These are phyloP conservation scores for Cutaneotrichosporon arboriforme DNA, from an alignment of 1,284 basidiomycete species.

Conservation along the genomic window DNA sequence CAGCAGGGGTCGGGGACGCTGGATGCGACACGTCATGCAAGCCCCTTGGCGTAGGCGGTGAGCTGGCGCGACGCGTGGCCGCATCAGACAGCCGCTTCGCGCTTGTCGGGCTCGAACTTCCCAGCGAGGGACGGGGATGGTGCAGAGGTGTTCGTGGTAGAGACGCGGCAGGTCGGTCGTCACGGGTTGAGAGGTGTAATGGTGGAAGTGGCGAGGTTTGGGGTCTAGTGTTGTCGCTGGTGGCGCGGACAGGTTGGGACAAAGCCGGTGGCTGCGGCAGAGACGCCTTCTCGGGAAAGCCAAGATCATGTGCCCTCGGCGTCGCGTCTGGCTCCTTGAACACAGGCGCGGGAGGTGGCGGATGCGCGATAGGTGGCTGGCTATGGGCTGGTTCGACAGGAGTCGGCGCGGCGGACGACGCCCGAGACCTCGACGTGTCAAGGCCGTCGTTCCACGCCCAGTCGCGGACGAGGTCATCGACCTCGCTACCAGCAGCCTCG, in stretches of 20 bases:
- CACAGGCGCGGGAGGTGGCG: not conserved
- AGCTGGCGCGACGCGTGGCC: not conserved
- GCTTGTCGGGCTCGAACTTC: not conserved
- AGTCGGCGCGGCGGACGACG: not conserved
- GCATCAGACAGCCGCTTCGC: not conserved
- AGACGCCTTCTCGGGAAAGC: too few species aligned
- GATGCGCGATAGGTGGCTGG: not conserved
- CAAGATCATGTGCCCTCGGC: not conserved
- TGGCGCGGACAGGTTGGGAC: too few species aligned
- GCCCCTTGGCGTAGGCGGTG: not conserved
- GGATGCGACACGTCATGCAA: not conserved
- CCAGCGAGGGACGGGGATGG: not conserved
- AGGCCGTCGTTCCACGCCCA: slow-evolving; percentile 46
- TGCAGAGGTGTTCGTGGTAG: slow-evolving; percentile 14
- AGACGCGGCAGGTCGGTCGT: slow-evolving; percentile 14
- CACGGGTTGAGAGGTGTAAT: slow-evolving; percentile 15
- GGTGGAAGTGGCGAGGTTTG: not conserved
- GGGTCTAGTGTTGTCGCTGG: not conserved
- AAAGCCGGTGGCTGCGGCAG: too few species aligned
- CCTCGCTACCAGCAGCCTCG: slow-evolving; percentile 36
- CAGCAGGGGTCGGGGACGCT: not conserved
- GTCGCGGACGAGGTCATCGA: slow-evolving; percentile 38
- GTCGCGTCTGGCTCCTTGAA: not conserved
- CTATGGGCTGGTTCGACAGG: not conserved
- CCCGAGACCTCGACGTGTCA: slow-evolving; percentile 21